These are phyloP conservation scores for Dorcoceras hygrometricum DNA, from an alignment of 257 asterid species.

Conservation along the genomic window DNA sequence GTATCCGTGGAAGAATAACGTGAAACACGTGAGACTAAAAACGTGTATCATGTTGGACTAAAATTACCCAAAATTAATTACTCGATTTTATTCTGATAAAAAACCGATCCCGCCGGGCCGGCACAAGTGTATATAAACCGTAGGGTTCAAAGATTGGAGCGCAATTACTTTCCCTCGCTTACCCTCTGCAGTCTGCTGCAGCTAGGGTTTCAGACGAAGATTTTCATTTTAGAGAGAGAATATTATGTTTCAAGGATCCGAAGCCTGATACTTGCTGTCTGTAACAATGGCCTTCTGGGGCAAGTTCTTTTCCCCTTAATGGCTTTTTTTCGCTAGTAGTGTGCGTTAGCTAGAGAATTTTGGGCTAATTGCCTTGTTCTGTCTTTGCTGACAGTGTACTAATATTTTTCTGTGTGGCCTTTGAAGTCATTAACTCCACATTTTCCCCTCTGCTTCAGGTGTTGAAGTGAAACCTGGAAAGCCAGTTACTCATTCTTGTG, in stretches of 20 bases:
- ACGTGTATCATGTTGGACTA: too few species aligned
- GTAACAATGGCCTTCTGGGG: slow-evolving; percentile 67
- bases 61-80: too few species aligned
- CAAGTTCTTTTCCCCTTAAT: slow-evolving; percentile 17
- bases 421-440: background rate
- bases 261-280: background rate
- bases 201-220: background rate
- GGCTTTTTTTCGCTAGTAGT: background rate
- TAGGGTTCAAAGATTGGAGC: background rate
- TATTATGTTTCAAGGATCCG: background rate
- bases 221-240: background rate
- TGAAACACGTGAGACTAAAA: too few species aligned
- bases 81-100: too few species aligned
- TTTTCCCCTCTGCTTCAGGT: slow-evolving; percentile 43
- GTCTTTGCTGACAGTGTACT: background rate
- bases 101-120: background rate
- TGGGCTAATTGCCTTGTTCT: too few species aligned
- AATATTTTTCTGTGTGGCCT: background rate
- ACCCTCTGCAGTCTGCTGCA: too few species aligned
- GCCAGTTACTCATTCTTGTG: slow-evolving; percentile 56
- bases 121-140: background rate
- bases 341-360: background rate
- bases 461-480: slow-evolving; percentile 66
- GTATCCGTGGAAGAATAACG: too few species aligned
- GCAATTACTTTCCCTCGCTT: background rate